Conservation (phyloP, 176 grass and related monocot species). For the Avena eriantha region DNA sequence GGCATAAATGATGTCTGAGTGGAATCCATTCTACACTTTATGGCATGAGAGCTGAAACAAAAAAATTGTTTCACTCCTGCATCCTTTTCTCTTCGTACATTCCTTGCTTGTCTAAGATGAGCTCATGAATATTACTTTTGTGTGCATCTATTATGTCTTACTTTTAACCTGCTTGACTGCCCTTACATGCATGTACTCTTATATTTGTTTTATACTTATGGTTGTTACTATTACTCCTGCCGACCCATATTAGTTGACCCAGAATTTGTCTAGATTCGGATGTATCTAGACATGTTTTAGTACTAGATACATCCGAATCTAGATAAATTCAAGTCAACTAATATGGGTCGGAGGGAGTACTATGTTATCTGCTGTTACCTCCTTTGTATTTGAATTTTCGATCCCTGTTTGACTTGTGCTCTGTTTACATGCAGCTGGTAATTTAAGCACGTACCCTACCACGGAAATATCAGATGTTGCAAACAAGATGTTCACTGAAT, state of each 20-base stretch:
- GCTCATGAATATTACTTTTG: background rate
- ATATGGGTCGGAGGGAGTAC: too few relatives aligned
- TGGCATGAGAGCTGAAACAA: background rate
- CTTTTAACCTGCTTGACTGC: background rate
- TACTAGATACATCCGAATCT: too few relatives aligned
- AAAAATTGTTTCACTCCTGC: background rate
- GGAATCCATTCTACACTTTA: background rate
- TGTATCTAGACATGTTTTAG: too few relatives aligned
- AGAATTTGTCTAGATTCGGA: too few relatives aligned
- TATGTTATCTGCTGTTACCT: background rate
- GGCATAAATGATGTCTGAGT: background rate
- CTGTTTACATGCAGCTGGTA: conserved; percentile 56
- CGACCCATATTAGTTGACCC: too few relatives aligned
- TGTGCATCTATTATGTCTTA: background rate
- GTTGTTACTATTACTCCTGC: background rate
- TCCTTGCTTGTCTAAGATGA: background rate
- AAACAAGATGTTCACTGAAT: conserved; percentile 67
- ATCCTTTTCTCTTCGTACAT: conserved; percentile 2
- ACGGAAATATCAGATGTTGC: conserved; percentile 75
- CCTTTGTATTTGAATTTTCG: background rate
- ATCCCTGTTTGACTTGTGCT: conserved; percentile 37
- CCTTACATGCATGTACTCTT: background rate
- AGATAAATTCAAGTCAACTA: too few relatives aligned
- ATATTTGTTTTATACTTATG: background rate
- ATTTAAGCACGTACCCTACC: conserved; percentile 58